Evolutionary conservation across 2,329 filamentous ascomycete species (phyloP).

Genomic region (Didymella pinodella): DNA sequence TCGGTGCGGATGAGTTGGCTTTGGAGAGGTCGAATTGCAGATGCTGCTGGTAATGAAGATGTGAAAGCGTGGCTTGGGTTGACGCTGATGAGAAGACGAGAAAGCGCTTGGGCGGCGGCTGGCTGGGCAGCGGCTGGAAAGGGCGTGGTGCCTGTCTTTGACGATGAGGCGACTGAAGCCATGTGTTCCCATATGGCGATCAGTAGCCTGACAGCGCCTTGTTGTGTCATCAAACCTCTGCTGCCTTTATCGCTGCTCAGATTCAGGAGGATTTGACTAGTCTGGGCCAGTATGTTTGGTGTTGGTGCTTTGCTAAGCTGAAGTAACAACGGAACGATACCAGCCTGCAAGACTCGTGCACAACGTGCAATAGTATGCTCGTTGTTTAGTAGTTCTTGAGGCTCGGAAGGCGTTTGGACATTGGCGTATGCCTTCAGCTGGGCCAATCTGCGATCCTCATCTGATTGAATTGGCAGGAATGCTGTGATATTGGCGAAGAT

Average conservation of each 20-base stretch:
- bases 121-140: constrained; percentile 50
- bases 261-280: constrained; percentile 78
- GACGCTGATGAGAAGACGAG: constrained; percentile 84
- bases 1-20: constrained; percentile 73
- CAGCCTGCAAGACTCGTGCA: constrained; percentile 78
- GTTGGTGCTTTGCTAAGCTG: constrained; percentile 77
- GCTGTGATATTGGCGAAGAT: constrained; percentile 85
- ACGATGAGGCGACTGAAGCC: constrained; percentile 49
- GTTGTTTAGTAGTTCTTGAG: constrained; percentile 77
- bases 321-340: constrained; percentile 78
- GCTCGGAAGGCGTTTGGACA: constrained; percentile 69
- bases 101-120: constrained; percentile 79
- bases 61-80: constrained; percentile 87
- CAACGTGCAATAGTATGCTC: constrained; percentile 79
- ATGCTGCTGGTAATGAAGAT: constrained; percentile 72
- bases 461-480: constrained; percentile 78
- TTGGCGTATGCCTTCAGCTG: constrained; percentile 96
- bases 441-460: constrained; percentile 90
- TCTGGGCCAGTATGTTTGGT: constrained; percentile 72
- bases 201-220: constrained; percentile 89
- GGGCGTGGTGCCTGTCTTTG: constrained; percentile 51
- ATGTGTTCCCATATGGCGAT: constrained; percentile 74
- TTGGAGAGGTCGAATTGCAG: constrained; percentile 82
- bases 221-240: constrained; percentile 83
- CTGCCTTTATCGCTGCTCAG: constrained; percentile 77